Conservation (phyloP, 2,329 filamentous ascomycete species). For the Plenodomus lindquistii region DNA sequence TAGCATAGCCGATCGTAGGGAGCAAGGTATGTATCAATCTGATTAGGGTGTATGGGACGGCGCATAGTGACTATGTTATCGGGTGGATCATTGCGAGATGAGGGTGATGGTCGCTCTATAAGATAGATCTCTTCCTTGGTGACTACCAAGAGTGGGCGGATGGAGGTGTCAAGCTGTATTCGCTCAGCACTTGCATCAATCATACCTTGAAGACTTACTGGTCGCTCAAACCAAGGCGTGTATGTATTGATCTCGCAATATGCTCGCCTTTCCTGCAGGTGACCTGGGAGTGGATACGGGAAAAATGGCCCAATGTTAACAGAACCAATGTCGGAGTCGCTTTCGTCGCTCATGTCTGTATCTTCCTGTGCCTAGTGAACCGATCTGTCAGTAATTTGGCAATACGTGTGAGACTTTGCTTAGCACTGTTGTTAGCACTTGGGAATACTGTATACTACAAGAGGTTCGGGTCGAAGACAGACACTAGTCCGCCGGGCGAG, state of each 20-base stretch:
- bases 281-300: background rate
- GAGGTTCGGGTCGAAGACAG: background rate
- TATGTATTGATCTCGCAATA: background rate
- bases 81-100: conserved; percentile 4
- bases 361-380: background rate
- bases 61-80: conserved; percentile 42
- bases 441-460: background rate
- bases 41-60: conserved; percentile 31
- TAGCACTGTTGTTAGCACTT: too few species aligned
- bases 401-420: background rate
- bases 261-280: background rate
- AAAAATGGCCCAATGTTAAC: background rate
- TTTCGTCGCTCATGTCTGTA: background rate
- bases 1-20: conserved; percentile 61
- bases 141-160: conserved; percentile 35
- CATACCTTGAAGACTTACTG: background rate
- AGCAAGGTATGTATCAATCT: conserved; percentile 1
- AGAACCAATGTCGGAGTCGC: background rate
- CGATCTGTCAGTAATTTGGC: background rate
- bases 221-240: background rate
- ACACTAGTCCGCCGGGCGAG: too few species aligned
- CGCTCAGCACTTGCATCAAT: background rate
- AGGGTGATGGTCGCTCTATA: conserved; percentile 40
- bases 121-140: conserved; percentile 51
- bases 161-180: background rate